A percentile compares a stretch with the other conserved stretches of the same genome.
phyloP scores from a whole-genome alignment of 495 filamentous ascomycete species.

The Chaetomium fimeti region DNA sequence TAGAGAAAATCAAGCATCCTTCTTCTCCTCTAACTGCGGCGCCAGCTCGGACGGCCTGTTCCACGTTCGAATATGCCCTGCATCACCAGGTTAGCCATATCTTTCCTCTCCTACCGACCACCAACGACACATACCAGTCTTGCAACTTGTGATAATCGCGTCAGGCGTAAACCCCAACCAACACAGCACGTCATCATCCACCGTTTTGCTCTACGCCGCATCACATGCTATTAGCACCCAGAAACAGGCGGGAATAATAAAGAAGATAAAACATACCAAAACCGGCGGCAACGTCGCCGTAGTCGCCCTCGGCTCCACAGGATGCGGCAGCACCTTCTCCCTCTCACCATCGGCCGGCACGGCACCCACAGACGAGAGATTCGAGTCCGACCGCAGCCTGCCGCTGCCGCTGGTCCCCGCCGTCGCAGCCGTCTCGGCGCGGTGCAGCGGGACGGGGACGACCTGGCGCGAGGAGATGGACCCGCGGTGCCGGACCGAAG shows the following conservation, averaged over 20 bases:
- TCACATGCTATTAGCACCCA: not conserved
- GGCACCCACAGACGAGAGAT: conserved; percentile 44
- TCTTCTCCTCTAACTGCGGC: conserved; percentile 22
- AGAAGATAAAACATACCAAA: conserved; percentile 56
- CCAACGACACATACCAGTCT: conserved; percentile 60
- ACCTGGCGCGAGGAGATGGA: conserved; percentile 56
- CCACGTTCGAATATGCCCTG: conserved; percentile 27
- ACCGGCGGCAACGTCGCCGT: conserved; percentile 92
- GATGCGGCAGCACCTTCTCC: conserved; percentile 60
- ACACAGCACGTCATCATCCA: conserved; percentile 81
- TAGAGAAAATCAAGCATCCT: not conserved
- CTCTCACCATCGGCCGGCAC: conserved; percentile 34
- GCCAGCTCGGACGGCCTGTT: conserved; percentile 24
- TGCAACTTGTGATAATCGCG: conserved; percentile 86
- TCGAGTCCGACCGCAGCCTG: conserved; percentile 64
- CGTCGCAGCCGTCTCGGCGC: conserved; percentile 51
- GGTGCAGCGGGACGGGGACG: conserved; percentile 43
- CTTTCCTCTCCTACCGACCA: not conserved
- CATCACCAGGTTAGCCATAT: not conserved
- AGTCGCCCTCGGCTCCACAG: conserved; percentile 73
- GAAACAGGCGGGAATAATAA: not conserved
- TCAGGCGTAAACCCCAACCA: conserved; percentile 92
- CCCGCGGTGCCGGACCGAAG: conserved; percentile 57
- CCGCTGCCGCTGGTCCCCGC: conserved; percentile 34
- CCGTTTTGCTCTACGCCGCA: conserved; percentile 64